Base-by-base conservation (phyloP, 1,284 basidiomycete genomes). In the Inonotus hispidus region DNA sequence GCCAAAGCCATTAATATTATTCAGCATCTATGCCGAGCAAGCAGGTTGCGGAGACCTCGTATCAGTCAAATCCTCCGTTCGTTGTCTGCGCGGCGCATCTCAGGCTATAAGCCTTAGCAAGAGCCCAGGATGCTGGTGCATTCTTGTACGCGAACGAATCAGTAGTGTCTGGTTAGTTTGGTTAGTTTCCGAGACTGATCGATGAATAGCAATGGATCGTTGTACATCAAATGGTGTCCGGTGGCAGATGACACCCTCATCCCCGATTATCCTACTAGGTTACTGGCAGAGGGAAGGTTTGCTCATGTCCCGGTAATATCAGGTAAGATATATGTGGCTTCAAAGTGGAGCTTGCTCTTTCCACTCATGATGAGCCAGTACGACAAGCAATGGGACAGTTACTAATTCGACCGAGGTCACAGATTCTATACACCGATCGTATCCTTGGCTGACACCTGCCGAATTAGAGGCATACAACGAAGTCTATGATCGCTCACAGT, bases 371-470 rank as follows among this genome's bases (percentile, higher is more conserved):
- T 49, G 49, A 52, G n/a, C 38, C 23, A 83, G 83, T 3, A 71
- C 82, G 0, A 83, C 81, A 0, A 79, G 82, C 13, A 83, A 86
- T 58, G 82, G 85, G 66, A 81, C 83, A 1, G 68, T 79, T 39
- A 75, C 76, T 1, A 70, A 73, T 8, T 75, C 76, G 7, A 65
- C 63, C 8, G 70, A 76, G 53, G 69, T 82, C 45, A 63, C 70
- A 2, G 61, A 71, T 0, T 73, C 74, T 8, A 66, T 82, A 43
- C 68, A 74, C 49, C 29, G 53, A 1, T 78, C 74, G 67, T 83
- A 77, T 71, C 83, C 82, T 0, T 70, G 68, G 1, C 67, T 83
- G 16, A 74, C 74, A 11, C 69, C 73, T 16, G 61, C 63, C 7
- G 77, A 80, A 55, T 68, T 80, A 16, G 62, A 67, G 1, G 71